Evolutionary conservation across 257 asterid genomes (phyloP).

Genomic region (Solanum ahanhuiri): DNA sequence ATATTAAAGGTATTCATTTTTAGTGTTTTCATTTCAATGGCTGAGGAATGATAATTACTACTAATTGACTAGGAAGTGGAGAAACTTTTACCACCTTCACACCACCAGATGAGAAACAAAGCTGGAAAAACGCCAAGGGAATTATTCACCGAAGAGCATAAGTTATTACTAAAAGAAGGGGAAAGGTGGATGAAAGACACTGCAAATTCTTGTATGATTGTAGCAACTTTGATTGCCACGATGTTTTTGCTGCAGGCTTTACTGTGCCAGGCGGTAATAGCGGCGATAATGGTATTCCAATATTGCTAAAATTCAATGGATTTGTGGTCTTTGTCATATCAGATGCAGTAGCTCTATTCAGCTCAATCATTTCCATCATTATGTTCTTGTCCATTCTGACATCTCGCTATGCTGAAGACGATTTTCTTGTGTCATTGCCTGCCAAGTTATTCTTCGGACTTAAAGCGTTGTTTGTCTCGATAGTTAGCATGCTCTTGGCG

Average conservation of each 20-base stretch:
- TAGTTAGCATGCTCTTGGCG: neutral
- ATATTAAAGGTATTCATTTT: neutral
- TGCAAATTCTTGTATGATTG: constrained; percentile 28
- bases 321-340: constrained; percentile 18
- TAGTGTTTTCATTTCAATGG: neutral
- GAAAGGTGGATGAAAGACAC: constrained; percentile 30
- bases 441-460: constrained; percentile 1
- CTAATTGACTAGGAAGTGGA: neutral
- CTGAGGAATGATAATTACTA: neutral
- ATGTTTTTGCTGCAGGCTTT: constrained; percentile 27
- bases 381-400: constrained; percentile 9
- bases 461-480: neutral
- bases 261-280: constrained; percentile 29
- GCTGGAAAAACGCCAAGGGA: neutral
- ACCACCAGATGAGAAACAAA: neutral
- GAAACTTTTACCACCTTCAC: constrained; percentile 6
- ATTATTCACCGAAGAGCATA: constrained; percentile 18
- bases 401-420: neutral
- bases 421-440: constrained; percentile 2
- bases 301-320: neutral
- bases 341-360: constrained; percentile 1
- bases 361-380: constrained; percentile 1
- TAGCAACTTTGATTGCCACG: constrained; percentile 23
- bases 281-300: constrained; percentile 1
- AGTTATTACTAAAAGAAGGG: constrained; percentile 11